These are phyloP conservation scores for Fusarium anthophilum DNA, from an alignment of 2,329 filamentous ascomycete species.

Conservation along the genomic window DNA sequence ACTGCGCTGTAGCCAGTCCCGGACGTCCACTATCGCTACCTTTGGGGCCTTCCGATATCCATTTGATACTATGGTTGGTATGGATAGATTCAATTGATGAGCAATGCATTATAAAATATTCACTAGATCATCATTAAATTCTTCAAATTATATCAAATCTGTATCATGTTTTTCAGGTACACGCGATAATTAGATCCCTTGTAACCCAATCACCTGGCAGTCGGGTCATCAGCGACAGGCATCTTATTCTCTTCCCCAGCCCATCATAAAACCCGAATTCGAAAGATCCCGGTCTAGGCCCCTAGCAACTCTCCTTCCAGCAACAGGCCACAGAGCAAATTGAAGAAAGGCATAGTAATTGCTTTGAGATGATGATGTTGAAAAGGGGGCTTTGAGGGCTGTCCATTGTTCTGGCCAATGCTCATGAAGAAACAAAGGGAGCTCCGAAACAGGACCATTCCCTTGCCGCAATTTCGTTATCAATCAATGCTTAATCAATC, in stretches of 20 bases:
- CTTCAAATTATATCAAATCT: not conserved
- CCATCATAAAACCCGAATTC: conserved; percentile 22
- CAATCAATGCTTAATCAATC: conserved; percentile 35
- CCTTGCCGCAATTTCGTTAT: conserved; percentile 27
- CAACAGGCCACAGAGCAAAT: not conserved
- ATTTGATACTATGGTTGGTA: too few relatives aligned
- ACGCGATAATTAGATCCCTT: not conserved
- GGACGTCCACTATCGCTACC: not conserved
- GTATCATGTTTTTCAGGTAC: not conserved
- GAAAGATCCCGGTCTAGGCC: conserved; percentile 6
- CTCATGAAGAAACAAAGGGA: not conserved
- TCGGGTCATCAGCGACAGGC: not conserved
- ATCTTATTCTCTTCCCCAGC: conserved; percentile 10
- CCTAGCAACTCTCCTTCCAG: not conserved
- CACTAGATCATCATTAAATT: not conserved
- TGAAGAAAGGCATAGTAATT: conserved; percentile 5
- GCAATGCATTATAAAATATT: not conserved
- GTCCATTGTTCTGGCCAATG: not conserved
- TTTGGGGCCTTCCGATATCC: not conserved
- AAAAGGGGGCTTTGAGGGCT: conserved; percentile 5
- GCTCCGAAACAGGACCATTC: conserved; percentile 17
- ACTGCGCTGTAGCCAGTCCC: not conserved
- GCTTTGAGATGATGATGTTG: conserved; percentile 6
- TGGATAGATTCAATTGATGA: too few relatives aligned
- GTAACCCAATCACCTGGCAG: conserved; percentile 9